Base-by-base conservation (phyloP, 73 alveolate genomes). In the Halteria grandinella region DNA sequence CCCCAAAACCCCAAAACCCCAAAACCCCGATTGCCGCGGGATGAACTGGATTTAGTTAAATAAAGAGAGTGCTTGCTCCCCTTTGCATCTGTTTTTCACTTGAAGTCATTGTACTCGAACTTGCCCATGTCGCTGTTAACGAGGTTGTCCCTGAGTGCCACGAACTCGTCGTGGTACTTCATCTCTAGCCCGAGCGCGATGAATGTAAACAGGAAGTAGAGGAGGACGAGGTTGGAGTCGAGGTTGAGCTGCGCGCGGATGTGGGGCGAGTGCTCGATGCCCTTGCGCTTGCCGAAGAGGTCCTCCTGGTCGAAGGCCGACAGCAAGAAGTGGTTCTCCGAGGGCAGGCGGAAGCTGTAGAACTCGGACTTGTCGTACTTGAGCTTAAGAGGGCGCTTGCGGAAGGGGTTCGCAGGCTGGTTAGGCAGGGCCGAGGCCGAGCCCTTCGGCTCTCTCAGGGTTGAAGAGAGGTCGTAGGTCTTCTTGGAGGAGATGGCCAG, bases 211-310 rank as follows among this genome's bases (percentile, higher is more conserved):
- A 40, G 2, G 66, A 40, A 66, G 50, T 20, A n/a, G 41, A 27
- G 28, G 55, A 34, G 31, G 7, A 70, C 72, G 15, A 70, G 53
- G 32, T 73, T 73, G 14, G 87, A 41, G 34, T 75, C 87, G 11
- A 75, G 31, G 41, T 75, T 71, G 39, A 75, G 25, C 40, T 75
- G 71, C 4, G 87, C 66, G 25, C 71, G 32, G 40, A 75, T 57
- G 32, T 59, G 55, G 21, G 87, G 87, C 1, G 70, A 34, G 58
- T 75, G 87, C 1, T 39, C 24, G 21, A 55, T 39, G 36, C 73
- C 73, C 71, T 75, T 59, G 27, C 87, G 36, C 51, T 75, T 41
- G 32, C 87, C 87, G 33, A 75, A 75, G 8, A 75, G 36, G 44
- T 75, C 87, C 7, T 57, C 71, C 3, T 15, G 17, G 57, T 75